phyloP scores from a whole-genome alignment of 164 flowering plant species.

The Nymphaea colorata region DNA sequence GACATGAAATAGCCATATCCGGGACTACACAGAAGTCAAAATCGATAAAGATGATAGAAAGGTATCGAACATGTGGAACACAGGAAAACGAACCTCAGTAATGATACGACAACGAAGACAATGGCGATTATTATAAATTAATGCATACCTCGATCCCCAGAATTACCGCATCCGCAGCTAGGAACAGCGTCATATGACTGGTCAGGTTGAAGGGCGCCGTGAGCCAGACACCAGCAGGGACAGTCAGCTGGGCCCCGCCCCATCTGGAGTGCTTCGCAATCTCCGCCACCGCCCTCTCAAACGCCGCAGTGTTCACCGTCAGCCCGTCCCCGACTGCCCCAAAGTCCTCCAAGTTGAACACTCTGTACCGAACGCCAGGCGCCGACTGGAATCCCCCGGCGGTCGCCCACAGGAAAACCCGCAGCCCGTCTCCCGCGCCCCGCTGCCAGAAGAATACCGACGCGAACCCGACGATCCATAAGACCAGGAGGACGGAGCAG shows the following conservation, averaged over 20 bases:
- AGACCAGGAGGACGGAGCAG: constrained; percentile 21
- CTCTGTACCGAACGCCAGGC: background rate
- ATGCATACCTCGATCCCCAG: constrained; percentile 59
- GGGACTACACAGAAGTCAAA: too few species aligned
- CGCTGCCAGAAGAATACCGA: constrained; percentile 67
- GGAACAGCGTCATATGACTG: constrained; percentile 87
- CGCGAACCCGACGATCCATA: constrained; percentile 53
- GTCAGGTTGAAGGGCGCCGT: constrained; percentile 97
- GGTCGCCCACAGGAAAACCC: constrained; percentile 19
- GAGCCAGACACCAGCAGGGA: constrained; percentile 78
- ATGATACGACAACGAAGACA: too few species aligned
- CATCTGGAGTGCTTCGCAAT: constrained; percentile 47
- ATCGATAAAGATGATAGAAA: too few species aligned
- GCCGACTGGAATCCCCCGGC: constrained; percentile 22
- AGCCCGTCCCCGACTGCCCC: constrained; percentile 89
- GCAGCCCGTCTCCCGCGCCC: constrained; percentile 24
- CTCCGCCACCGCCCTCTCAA: constrained; percentile 79
- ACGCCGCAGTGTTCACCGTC: constrained; percentile 73
- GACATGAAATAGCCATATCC: too few species aligned
- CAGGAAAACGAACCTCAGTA: too few species aligned
- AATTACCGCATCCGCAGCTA: constrained; percentile 74
- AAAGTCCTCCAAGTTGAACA: constrained; percentile 60
- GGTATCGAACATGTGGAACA: too few species aligned
- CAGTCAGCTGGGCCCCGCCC: constrained; percentile 96
- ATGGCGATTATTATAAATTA: too few species aligned